Conservation (phyloP, 2,329 filamentous ascomycete species). For the Dactylellina haptotyla region DNA sequence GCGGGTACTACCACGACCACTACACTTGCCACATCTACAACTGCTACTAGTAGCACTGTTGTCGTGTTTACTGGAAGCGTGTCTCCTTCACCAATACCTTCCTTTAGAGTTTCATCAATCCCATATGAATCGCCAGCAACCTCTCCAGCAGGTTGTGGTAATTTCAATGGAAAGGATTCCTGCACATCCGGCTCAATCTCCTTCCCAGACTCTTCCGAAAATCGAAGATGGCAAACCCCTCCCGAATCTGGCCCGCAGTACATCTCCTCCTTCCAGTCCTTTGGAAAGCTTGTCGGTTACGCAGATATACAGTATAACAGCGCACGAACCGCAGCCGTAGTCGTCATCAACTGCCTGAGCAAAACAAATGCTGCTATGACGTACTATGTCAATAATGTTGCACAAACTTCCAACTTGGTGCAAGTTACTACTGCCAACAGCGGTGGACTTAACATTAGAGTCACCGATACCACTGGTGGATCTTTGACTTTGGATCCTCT, state of each 20-base stretch:
- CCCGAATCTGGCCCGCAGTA: slow-evolving; percentile 55
- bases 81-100: slow-evolving; percentile 53
- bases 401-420: slow-evolving; percentile 56
- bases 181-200: slow-evolving; percentile 54
- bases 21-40: slow-evolving; percentile 5
- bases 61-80: slow-evolving; percentile 40
- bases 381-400: slow-evolving; percentile 56
- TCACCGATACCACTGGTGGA: slow-evolving; percentile 57
- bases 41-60: slow-evolving; percentile 14
- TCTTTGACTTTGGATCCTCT: slow-evolving; percentile 57
- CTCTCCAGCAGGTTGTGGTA: slow-evolving; percentile 57
- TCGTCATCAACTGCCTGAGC: slow-evolving; percentile 58
- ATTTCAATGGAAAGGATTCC: slow-evolving; percentile 58
- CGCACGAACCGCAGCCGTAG: slow-evolving; percentile 57
- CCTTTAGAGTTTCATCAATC: slow-evolving; percentile 56
- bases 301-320: slow-evolving; percentile 59
- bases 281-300: slow-evolving; percentile 59
- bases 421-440: slow-evolving; percentile 55
- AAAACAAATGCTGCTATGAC: slow-evolving; percentile 56
- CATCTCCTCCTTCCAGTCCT: slow-evolving; percentile 57
- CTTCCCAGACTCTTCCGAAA: slow-evolving; percentile 57
- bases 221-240: slow-evolving; percentile 59
- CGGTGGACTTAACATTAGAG: slow-evolving; percentile 55
- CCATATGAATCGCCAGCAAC: slow-evolving; percentile 56
- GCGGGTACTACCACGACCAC: slow-evolving; percentile 13